A percentile compares a stretch with the other conserved stretches of the same genome.
phyloP scores from a whole-genome alignment of 495 filamentous ascomycete species.

The Aspergillus egyptiacus region DNA sequence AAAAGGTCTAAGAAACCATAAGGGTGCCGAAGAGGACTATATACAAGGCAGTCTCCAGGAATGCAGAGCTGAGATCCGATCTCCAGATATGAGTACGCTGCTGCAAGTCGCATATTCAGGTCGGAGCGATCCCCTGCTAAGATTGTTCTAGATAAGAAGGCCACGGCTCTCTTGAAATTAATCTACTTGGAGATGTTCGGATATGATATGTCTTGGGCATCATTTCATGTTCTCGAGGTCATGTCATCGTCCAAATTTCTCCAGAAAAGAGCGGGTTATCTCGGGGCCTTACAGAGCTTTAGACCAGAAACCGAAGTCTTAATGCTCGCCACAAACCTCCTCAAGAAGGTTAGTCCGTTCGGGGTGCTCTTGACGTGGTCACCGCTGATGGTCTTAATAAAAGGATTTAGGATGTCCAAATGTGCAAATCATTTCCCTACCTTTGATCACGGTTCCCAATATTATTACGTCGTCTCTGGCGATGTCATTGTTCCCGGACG shows the following conservation, averaged over 20 bases:
- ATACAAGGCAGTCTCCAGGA: conserved; percentile 86
- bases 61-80: conserved; percentile 85
- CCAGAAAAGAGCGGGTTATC: conserved; percentile 91
- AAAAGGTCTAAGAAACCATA: conserved; percentile 86
- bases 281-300: conserved; percentile 96
- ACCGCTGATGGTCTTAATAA: conserved; percentile 8
- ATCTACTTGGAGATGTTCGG: conserved; percentile 98
- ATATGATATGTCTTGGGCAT: conserved; percentile 99
- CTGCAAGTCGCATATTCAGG: not conserved
- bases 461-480: conserved; percentile 87
- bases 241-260: conserved; percentile 94
- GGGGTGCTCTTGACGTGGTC: not conserved
- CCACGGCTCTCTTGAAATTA: conserved; percentile 88
- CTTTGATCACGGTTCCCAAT: conserved; percentile 81
- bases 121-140: conserved; percentile 19
- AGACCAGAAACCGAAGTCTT: conserved; percentile 91
- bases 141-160: conserved; percentile 71
- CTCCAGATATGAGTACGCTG: conserved; percentile 77
- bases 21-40: conserved; percentile 88
- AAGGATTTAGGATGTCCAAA: conserved; percentile 76
- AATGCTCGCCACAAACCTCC: conserved; percentile 92
- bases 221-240: conserved; percentile 96
- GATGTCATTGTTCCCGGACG: conserved; percentile 76
- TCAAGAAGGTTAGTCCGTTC: conserved; percentile 81
- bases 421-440: conserved; percentile 71